Evolutionary conservation across 2,329 filamentous ascomycete genomes (phyloP), one percentile per base, ranked within the genome.

Genomic region (Trichoderma gracile): DNA sequence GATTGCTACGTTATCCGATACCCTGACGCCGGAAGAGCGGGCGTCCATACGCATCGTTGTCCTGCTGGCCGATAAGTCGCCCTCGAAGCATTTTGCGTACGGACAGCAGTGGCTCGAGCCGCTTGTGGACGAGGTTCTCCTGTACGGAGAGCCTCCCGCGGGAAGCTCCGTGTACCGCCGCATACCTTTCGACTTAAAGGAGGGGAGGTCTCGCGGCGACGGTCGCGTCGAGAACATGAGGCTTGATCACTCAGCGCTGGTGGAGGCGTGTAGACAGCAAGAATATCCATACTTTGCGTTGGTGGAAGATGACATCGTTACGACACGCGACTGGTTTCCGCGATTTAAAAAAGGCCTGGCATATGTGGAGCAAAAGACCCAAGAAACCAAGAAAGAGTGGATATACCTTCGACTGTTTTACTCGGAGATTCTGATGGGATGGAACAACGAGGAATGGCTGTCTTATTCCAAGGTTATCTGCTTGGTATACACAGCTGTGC

Each of bases 341-440:
- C 68, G 72, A 1, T 68, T 75, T n/a, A 68, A 69, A 9, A 67
- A 62, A 23, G 76, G 71, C 1, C 62, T 78, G 1, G 64, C 65
- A 0, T 62, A 73, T 6, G 69, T 77, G 30, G 74, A 77, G 64
- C 64, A 68, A 8, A 55, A 57, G 14, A 53, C 69, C 9, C 65
- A 66, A 8, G 54, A 63, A 9, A 58, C 63, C 5, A 65, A 53
- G 27, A 69, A 50, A 17, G 71, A 74, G 61, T 77, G 76, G 76
- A 63, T 77, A 40, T 78, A 78, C 63, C 67, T 78, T 2, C 73
- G 76, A 0, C 67, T 78, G 30, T 78, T 78, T 67, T 78, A 78
- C 66, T 76, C 76, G 5, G 76, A 78, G 63, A 67, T 74, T 1
- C 70, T 75, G 14, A 75, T 78, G 70, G 75, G 76, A 5, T 78